Percentiles rank a stretch among this genome's conserved stretches.
Evolutionary conservation across 1,284 basidiomycete species (phyloP).

Genomic region (Malassezia sp.): DNA sequence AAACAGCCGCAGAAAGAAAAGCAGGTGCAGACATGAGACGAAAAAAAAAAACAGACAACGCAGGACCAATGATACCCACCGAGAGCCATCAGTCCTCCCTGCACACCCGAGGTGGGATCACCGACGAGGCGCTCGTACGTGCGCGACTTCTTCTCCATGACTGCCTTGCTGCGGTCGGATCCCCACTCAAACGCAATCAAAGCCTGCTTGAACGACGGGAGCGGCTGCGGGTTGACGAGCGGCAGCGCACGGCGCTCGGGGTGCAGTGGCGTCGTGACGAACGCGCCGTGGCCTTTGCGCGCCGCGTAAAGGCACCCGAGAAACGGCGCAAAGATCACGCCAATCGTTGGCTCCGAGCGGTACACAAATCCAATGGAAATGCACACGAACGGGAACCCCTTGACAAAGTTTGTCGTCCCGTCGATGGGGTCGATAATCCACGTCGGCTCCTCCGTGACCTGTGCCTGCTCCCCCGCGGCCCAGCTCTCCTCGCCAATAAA

Average conservation of each 20-base stretch:
- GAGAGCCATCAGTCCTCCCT: slow-evolving; percentile 68
- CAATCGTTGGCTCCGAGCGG: slow-evolving; percentile 66
- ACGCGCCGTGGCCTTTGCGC: slow-evolving; percentile 67
- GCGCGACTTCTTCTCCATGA: slow-evolving; percentile 54
- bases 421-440: slow-evolving; percentile 81
- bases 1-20: slow-evolving; percentile 19
- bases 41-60: background rate
- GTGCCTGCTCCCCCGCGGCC: slow-evolving; percentile 59
- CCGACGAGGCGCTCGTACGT: slow-evolving; percentile 69
- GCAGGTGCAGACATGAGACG: background rate
- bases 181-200: slow-evolving; percentile 86
- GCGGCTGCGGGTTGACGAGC: slow-evolving; percentile 56
- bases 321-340: slow-evolving; percentile 62
- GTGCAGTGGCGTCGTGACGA: slow-evolving; percentile 50
- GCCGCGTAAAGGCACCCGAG: slow-evolving; percentile 66
- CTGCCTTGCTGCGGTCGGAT: slow-evolving; percentile 59
- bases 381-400: slow-evolving; percentile 64
- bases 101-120: slow-evolving; percentile 54
- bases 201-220: slow-evolving; percentile 67
- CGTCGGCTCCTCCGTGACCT: slow-evolving; percentile 72
- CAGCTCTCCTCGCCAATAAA: slow-evolving; percentile 87
- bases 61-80: too few relatives aligned
- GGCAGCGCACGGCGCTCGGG: slow-evolving; percentile 54
- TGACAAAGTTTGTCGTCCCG: slow-evolving; percentile 87
- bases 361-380: slow-evolving; percentile 84